Base-by-base conservation (phyloP, 2,329 filamentous ascomycete genomes). In the Penicillium sp. region DNA sequence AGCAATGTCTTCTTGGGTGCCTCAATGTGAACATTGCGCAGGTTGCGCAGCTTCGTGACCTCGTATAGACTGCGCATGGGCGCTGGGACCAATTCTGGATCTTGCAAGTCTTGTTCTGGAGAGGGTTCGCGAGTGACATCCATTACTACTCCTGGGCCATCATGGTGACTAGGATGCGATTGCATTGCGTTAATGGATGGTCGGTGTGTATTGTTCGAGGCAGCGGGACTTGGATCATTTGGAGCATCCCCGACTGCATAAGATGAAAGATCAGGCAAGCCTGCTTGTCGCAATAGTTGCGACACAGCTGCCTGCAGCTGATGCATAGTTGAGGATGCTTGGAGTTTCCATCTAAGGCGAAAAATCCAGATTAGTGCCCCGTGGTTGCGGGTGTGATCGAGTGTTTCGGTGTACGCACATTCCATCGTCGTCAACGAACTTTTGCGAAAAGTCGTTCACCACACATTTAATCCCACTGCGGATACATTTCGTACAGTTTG, bases 361-460 rank as follows among this genome's bases (percentile, higher is more conserved):
- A 48, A 2, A 7, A 14, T 39, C 4, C 16, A 37, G 21, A 39
- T 43, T 48, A 52, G 33, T 39, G 7, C n/a, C n/a, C 10, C 16
- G 35, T 39, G 35, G n/a, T 5, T 39, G 35, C 35, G 14, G 35
- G 35, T 16, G n/a, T 11, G 8, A 37, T 31, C 1, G n/a, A 19
- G n/a, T 39, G 16, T 39, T 19, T 39, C 35, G 9, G 35, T 45
- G 6, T 31, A 74, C 78, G 73, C 72, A 82, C 76, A 78, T 73
- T 60, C 79, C 76, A 70, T 83, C 82, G 51, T 82, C 80, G 47
- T 84, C 80, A 21, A 84, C 74, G 44, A 84, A 78, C 54, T 80
- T 82, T 64, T 84, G 82, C 21, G 82, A 77, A 64, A 81, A 83
- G 67, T 83, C 81, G 63, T 84, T 84, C 33, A 83, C 78, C 9